A percentile compares a stretch with the other conserved stretches of the same genome.
Evolutionary conservation across 441 rosid species (phyloP).

Genomic region (Jatropha multifida): DNA sequence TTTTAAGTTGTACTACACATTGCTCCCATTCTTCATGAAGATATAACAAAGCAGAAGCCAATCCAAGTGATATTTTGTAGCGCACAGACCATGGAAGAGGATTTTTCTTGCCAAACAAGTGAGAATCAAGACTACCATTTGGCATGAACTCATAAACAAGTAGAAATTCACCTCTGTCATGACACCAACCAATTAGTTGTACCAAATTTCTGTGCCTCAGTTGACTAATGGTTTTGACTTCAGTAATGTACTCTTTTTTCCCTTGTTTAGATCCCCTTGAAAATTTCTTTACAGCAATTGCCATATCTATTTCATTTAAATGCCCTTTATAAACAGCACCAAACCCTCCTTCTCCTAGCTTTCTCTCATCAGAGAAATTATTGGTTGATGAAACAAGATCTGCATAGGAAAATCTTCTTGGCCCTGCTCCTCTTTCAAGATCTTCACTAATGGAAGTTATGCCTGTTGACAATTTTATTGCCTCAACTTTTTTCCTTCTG

Average conservation of each 20-base stretch:
- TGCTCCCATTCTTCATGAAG: constrained; percentile 61
- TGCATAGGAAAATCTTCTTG: constrained; percentile 46
- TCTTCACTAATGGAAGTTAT: constrained; percentile 47
- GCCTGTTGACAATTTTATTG: neutral
- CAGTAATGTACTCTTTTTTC: constrained; percentile 43
- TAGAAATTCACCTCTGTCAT: constrained; percentile 39
- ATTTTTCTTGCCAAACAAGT: constrained; percentile 33
- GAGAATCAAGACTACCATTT: constrained; percentile 51
- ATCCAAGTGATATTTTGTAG: constrained; percentile 39
- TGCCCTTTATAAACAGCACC: constrained; percentile 54
- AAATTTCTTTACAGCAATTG: constrained; percentile 47
- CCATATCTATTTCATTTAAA: constrained; percentile 25
- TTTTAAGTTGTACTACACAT: constrained; percentile 46
- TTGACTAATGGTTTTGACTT: constrained; percentile 48
- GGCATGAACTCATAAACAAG: constrained; percentile 55
- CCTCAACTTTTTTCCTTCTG: constrained; percentile 19
- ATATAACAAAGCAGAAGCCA: constrained; percentile 47
- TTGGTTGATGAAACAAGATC: constrained; percentile 50
- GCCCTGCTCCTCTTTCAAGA: constrained; percentile 50
- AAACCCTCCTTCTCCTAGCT: constrained; percentile 64
- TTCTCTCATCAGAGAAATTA: constrained; percentile 43
- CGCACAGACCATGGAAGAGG: constrained; percentile 40
- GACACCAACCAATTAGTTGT: constrained; percentile 64
- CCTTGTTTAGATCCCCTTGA: constrained; percentile 46
- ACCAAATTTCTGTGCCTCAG: constrained; percentile 55